Evolutionary conservation across 2,329 filamentous ascomycete genomes (phyloP).

Genomic region (Clonostachys byssicola): DNA sequence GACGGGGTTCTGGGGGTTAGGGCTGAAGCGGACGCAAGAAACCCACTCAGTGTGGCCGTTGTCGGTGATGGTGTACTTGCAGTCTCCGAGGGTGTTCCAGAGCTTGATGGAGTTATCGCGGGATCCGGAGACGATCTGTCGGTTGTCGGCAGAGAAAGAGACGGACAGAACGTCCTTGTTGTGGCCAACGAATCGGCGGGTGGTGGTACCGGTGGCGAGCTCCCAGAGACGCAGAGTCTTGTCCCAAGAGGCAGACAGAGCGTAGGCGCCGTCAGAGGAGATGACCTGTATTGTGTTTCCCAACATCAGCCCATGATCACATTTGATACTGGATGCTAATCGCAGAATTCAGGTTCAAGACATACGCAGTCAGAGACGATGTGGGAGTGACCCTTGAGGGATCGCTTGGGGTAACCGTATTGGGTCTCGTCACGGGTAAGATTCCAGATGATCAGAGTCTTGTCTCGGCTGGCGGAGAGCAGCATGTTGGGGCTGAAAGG

Average conservation of each 20-base stretch:
- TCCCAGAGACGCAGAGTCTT: slow-evolving; percentile 99
- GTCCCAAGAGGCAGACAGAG: slow-evolving; percentile 98
- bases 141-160: slow-evolving; percentile 99
- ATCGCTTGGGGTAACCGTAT: slow-evolving; percentile 99
- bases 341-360: slow-evolving; percentile 22
- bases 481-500: slow-evolving; percentile 90
- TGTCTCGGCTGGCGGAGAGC: slow-evolving; percentile 94
- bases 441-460: slow-evolving; percentile 99
- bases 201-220: slow-evolving; percentile 94
- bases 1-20: slow-evolving; percentile 99
- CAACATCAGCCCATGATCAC: slow-evolving; percentile 4
- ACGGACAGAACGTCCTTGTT: slow-evolving; percentile 99
- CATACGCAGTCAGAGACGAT: slow-evolving; percentile 99
- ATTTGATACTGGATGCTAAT: slow-evolving; percentile 3
- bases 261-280: slow-evolving; percentile 98
- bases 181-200: slow-evolving; percentile 97
- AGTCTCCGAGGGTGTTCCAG: slow-evolving; percentile 99
- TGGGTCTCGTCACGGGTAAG: slow-evolving; percentile 96
- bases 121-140: slow-evolving; percentile 98
- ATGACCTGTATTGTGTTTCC: slow-evolving; percentile 65
- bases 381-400: slow-evolving; percentile 98
- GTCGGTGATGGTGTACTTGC: slow-evolving; percentile 99
- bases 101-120: slow-evolving; percentile 99
- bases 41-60: slow-evolving; percentile 99
- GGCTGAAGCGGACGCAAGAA: slow-evolving; percentile 98